Base-by-base conservation (phyloP, 129 eudicot genomes). In the Tagetes erecta region DNA sequence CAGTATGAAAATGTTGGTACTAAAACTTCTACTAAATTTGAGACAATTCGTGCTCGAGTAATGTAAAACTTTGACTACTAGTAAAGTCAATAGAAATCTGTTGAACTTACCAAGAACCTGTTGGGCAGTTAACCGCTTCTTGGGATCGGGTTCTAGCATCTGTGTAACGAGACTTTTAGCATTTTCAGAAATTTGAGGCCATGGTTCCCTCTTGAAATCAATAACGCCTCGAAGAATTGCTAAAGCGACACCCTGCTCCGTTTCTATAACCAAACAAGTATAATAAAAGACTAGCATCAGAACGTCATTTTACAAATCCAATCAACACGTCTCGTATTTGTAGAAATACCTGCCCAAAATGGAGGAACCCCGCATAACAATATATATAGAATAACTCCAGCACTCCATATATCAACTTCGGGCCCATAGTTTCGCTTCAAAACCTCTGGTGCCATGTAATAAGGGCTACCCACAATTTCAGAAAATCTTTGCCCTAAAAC, bases 161-260 rank as follows among this genome's bases (percentile, higher is more conserved):
- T 85, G 91, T 75, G 81, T 87, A 68, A 94, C 98, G 3, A 94
- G 93, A 78, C 93, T 85, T 67, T 94, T 94, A 49, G 97, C 97
- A 71, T 79, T 85, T 35, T 94, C 98, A 31, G 97, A 88, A 67
- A 94, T 84, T 57, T 88, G 97, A 78, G 98, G 98, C 98, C 97
- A 94, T 10, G 98, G 98, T 12, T 90, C 98, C 83, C 97, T 88
- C 86, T 94, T 94, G 77, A 94, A 94, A 83, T 94, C 98, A 71
- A 94, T 57, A 52, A 72, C 84, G 20, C 98, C 98, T 30, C 98
- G 81, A 42, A 94, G 68, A 66, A 94, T 94, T 30, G 98, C 86
- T 70, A 94, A 81, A n/a, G 98, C 98, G n/a, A 94, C 97, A 66
- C 98, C 98, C 75, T 94, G 98, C 76, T 94, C 98, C 51, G 96